phyloP scores from a whole-genome alignment of 345 rosid species.

The Pugionium dolabratum region DNA sequence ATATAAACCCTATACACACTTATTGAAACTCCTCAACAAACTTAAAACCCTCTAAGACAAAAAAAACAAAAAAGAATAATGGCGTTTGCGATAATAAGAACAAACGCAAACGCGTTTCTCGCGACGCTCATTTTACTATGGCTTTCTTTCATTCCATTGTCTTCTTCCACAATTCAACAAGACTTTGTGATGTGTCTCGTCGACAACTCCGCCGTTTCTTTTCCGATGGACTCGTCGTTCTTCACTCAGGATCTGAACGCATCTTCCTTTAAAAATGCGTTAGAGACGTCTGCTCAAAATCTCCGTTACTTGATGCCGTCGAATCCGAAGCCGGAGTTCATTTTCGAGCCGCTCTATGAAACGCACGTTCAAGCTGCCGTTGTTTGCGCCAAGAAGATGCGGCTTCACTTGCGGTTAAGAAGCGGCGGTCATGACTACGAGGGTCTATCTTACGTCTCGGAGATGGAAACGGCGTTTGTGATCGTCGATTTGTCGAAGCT shows the following conservation, averaged over 20 bases:
- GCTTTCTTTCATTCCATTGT: slow-evolving; percentile 23
- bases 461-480: slow-evolving; percentile 55
- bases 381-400: slow-evolving; percentile 54
- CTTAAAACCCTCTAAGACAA: slow-evolving; percentile 9
- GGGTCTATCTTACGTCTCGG: slow-evolving; percentile 63
- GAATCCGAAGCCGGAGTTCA: slow-evolving; percentile 61
- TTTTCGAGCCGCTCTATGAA: slow-evolving; percentile 54
- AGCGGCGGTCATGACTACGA: slow-evolving; percentile 84
- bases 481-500: slow-evolving; percentile 59
- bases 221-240: slow-evolving; percentile 38
- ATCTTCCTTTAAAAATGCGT: slow-evolving; percentile 42
- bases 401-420: slow-evolving; percentile 55
- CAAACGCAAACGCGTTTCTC: slow-evolving; percentile 31
- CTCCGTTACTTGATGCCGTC: slow-evolving; percentile 51
- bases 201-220: slow-evolving; percentile 44
- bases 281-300: slow-evolving; percentile 57
- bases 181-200: slow-evolving; percentile 51
- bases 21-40: slow-evolving; percentile 30
- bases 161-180: slow-evolving; percentile 42
- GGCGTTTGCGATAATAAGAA: slow-evolving; percentile 16
- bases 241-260: slow-evolving; percentile 48
- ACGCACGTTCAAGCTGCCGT: slow-evolving; percentile 72
- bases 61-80: slow-evolving; percentile 6
- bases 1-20: slow-evolving; percentile 29
- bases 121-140: slow-evolving; percentile 17